A percentile compares a stretch with the other conserved stretches of the same genome.
Evolutionary conservation across 176 grass and related monocot genomes (phyloP).

Genomic region (Melocanna baccifera): DNA sequence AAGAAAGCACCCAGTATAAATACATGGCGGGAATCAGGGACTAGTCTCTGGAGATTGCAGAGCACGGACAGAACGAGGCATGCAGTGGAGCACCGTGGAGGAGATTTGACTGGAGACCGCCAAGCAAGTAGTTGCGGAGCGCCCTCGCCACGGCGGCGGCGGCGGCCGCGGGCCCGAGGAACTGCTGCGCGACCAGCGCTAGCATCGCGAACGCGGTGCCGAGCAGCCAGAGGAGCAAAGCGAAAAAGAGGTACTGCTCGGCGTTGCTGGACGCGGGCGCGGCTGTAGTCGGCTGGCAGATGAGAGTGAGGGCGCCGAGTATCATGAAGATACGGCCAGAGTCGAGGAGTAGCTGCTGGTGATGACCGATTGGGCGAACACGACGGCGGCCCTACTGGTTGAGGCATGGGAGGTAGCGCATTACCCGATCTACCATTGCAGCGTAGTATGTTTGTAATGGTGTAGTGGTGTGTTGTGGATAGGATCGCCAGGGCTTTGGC

Average conservation of each 20-base stretch:
- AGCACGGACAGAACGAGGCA: no score
- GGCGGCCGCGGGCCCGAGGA: neutral
- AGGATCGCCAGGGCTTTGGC: no score
- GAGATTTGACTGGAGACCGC: neutral
- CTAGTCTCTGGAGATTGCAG: no score
- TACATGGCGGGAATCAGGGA: no score
- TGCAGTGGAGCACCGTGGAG: no score
- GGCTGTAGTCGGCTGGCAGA: neutral
- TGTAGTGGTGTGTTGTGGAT: no score
- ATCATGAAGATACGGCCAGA: neutral
- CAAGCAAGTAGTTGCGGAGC: neutral
- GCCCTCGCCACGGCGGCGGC: neutral
- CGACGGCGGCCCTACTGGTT: no score
- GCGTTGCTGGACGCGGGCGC: neutral
- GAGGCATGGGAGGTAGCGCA: no score
- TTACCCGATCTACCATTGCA: no score
- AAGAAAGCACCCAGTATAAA: no score
- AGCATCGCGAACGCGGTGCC: neutral
- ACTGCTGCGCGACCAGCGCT: neutral
- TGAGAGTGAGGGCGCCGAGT: neutral
- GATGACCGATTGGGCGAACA: neutral
- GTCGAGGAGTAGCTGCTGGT: neutral
- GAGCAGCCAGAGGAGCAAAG: slow-evolving; percentile 5
- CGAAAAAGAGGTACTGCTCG: neutral
- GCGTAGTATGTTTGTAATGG: no score